phyloP scores from a whole-genome alignment of 192 early-diverging fungal species.

The Podila minutissima region DNA sequence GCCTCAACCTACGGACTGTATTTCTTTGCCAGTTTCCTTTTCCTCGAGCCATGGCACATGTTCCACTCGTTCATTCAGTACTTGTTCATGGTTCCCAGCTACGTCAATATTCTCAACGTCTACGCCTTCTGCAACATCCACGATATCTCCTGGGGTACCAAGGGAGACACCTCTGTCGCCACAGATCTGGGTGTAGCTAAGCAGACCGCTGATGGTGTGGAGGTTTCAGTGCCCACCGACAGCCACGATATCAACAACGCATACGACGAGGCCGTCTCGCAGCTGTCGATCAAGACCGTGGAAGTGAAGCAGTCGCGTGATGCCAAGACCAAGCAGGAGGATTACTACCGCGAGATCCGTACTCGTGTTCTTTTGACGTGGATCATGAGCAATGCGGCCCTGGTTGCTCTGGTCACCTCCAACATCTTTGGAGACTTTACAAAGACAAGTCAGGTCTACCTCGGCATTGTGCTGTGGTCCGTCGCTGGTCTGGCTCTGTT shows the following conservation, averaged over 20 bases:
- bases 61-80: constrained; percentile 79
- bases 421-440: not conserved
- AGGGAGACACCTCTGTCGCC: constrained; percentile 72
- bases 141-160: constrained; percentile 85
- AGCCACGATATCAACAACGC: constrained; percentile 57
- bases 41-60: constrained; percentile 85
- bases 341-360: constrained; percentile 82
- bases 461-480: constrained; percentile 73
- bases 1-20: constrained; percentile 82
- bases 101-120: constrained; percentile 74
- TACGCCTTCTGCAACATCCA: constrained; percentile 71
- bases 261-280: constrained; percentile 54
- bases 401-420: constrained; percentile 70
- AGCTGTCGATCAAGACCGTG: constrained; percentile 38
- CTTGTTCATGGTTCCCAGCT: constrained; percentile 78
- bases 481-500: constrained; percentile 68
- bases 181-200: constrained; percentile 61
- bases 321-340: constrained; percentile 67
- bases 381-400: constrained; percentile 75
- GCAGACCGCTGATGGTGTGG: constrained; percentile 54
- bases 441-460: constrained; percentile 37
- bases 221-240: constrained; percentile 57
- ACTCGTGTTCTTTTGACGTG: constrained; percentile 76
- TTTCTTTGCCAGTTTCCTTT: constrained; percentile 71
- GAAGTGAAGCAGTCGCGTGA: constrained; percentile 43